phyloP scores from a whole-genome alignment of 306 rosid species.

The Vigna radiata region DNA sequence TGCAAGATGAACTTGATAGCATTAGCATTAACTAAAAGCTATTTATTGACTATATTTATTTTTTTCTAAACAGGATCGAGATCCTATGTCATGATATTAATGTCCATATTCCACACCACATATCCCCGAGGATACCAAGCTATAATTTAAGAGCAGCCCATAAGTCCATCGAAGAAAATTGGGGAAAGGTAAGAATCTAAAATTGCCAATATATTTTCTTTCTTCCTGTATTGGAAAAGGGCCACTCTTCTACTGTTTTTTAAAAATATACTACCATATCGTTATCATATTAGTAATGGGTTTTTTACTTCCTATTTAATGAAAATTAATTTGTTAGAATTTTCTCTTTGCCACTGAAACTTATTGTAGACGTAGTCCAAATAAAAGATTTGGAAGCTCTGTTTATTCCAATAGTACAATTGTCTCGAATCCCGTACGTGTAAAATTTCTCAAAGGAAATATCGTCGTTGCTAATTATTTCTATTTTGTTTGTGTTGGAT shows the following conservation, averaged over 20 bases:
- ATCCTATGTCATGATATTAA: constrained; percentile 82
- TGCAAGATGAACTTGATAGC: constrained; percentile 18
- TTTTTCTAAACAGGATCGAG: constrained; percentile 75
- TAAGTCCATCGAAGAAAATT: constrained; percentile 76
- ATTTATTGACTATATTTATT: not conserved
- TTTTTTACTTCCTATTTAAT: not conserved
- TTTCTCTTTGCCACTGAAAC: constrained; percentile 25
- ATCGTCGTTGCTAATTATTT: constrained; percentile 22
- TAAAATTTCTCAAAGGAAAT: constrained; percentile 1
- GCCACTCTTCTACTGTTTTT: not conserved
- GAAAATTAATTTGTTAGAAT: constrained; percentile 15
- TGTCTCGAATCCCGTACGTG: not conserved
- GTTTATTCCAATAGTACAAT: constrained; percentile 20
- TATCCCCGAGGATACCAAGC: constrained; percentile 92
- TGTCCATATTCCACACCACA: constrained; percentile 92
- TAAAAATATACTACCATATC: constrained; percentile 13
- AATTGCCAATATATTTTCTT: constrained; percentile 22
- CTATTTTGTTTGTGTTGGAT: constrained; percentile 38
- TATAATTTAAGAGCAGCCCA: constrained; percentile 89
- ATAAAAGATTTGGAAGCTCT: constrained; percentile 29
- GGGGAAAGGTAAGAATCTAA: constrained; percentile 81
- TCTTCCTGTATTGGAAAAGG: constrained; percentile 4
- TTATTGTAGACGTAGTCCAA: not conserved
- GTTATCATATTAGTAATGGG: not conserved
- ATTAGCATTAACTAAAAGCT: constrained; percentile 17